Percentiles rank a stretch among this genome's conserved stretches.
These are phyloP conservation scores for Penicillium fimorum DNA, from an alignment of 495 filamentous ascomycete genomes.

Conservation along the genomic window DNA sequence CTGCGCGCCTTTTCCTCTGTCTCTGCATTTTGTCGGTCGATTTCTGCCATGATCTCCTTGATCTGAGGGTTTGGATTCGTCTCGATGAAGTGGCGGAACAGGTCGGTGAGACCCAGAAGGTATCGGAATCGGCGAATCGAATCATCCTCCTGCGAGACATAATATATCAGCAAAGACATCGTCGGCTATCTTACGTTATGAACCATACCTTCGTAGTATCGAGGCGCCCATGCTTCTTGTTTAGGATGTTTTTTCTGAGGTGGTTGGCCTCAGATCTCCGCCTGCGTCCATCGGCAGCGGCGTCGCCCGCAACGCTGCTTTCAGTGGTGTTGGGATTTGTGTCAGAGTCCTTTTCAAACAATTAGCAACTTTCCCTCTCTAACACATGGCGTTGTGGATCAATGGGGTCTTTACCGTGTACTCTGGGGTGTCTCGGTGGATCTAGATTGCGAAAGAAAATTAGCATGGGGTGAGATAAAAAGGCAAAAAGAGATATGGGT, in stretches of 20 bases:
- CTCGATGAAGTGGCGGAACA: conserved; percentile 99
- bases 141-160: conserved; percentile 75
- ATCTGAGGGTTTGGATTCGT: conserved; percentile 91
- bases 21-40: conserved; percentile 87
- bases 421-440: conserved; percentile 77
- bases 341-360: conserved; percentile 66
- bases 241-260: conserved; percentile 84
- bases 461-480: conserved; percentile 6
- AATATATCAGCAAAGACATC: conserved; percentile 5
- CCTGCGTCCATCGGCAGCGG: conserved; percentile 72
- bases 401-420: conserved; percentile 56
- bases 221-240: conserved; percentile 88
- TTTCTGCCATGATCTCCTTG: conserved; percentile 87
- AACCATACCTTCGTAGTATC: conserved; percentile 81
- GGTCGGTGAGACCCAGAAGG: conserved; percentile 89
- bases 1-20: conserved; percentile 65
- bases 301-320: conserved; percentile 80
- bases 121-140: conserved; percentile 94
- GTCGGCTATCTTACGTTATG: not conserved
- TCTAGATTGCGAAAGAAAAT: conserved; percentile 40
- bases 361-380: not conserved
- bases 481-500: conserved; percentile 3
- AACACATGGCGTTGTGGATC: not conserved
- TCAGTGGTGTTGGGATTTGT: conserved; percentile 90
- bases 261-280: conserved; percentile 80